phyloP scores from a whole-genome alignment of 768 basidiomycete genomes.

The Russula sp. region DNA sequence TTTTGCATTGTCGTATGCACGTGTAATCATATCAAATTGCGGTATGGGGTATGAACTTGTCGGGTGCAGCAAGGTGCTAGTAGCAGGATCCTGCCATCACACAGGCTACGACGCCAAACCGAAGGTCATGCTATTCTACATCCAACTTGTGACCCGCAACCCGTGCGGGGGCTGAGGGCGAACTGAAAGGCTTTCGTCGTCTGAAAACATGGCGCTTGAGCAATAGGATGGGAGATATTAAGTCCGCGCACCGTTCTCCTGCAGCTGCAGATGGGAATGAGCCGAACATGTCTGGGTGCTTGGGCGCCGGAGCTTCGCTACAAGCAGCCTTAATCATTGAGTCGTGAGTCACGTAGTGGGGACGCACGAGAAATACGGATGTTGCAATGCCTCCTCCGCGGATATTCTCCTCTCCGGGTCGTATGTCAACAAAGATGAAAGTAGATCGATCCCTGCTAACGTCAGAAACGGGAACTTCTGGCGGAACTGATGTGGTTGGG shows the following conservation, averaged over 20 bases:
- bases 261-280: constrained; percentile 96
- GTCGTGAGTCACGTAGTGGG: not conserved
- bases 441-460: constrained; percentile 73
- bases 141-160: constrained; percentile 66
- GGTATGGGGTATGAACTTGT: not conserved
- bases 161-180: constrained; percentile 73
- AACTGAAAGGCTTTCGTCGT: constrained; percentile 68
- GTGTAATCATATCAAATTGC: not conserved
- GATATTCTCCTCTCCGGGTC: constrained; percentile 82
- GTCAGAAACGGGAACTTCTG: constrained; percentile 85
- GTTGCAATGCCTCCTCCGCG: constrained; percentile 83
- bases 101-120: not conserved
- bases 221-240: not conserved
- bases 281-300: constrained; percentile 91
- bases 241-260: constrained; percentile 73
- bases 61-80: not conserved
- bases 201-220: constrained; percentile 33
- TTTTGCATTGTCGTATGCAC: not conserved
- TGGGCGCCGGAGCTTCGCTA: constrained; percentile 91
- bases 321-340: not conserved
- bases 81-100: not conserved
- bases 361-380: constrained; percentile 84
- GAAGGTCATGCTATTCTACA: constrained; percentile 35
- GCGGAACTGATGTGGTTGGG: constrained; percentile 68
- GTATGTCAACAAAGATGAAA: constrained; percentile 77